These are phyloP conservation scores for Craterostigma plantagineum DNA, from an alignment of 257 asterid species.

Conservation along the genomic window DNA sequence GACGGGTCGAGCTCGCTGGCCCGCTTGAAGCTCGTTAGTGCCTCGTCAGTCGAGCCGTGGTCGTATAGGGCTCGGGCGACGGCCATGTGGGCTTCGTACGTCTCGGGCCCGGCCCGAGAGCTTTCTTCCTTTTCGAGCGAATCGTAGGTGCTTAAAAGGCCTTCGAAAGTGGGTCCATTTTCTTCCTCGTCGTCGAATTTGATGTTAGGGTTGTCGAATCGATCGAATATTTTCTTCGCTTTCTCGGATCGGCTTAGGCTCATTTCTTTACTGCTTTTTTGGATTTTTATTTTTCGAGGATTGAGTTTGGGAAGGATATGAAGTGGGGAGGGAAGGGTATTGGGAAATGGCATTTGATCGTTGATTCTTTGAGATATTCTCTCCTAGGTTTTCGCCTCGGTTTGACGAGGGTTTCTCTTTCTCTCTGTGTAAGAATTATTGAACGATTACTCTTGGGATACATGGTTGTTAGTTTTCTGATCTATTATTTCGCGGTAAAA, in stretches of 20 bases:
- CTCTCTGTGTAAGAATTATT: too few relatives aligned
- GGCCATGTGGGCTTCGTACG: conserved; percentile 97
- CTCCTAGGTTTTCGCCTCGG: too few relatives aligned
- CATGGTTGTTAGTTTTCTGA: too few relatives aligned
- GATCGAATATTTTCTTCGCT: conserved; percentile 70
- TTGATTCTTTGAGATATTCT: too few relatives aligned
- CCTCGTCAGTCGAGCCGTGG: conserved; percentile 68
- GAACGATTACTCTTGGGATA: too few relatives aligned
- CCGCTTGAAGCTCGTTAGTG: conserved; percentile 76
- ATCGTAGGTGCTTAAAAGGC: conserved; percentile 88
- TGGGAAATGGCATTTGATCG: too few relatives aligned
- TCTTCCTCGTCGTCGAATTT: conserved; percentile 90
- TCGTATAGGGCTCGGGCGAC: conserved; percentile 71
- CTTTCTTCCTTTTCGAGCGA: too few relatives aligned
- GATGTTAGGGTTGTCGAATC: conserved; percentile 81
- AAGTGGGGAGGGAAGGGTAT: too few relatives aligned
- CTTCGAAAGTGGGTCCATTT: conserved; percentile 77
- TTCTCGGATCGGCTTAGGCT: conserved; percentile 97
- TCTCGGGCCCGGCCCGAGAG: conserved; percentile 76
- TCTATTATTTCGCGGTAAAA: too few relatives aligned
- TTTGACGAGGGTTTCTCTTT: too few relatives aligned
- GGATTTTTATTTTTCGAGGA: neutral
- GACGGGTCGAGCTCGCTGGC: conserved; percentile 83
- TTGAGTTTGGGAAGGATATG: too few relatives aligned
- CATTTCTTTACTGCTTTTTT: conserved; percentile 22